A percentile compares a stretch with the other conserved stretches of the same genome.
Evolutionary conservation across 306 rosid species (phyloP).

Genomic region (Lathyrus tuberosus): DNA sequence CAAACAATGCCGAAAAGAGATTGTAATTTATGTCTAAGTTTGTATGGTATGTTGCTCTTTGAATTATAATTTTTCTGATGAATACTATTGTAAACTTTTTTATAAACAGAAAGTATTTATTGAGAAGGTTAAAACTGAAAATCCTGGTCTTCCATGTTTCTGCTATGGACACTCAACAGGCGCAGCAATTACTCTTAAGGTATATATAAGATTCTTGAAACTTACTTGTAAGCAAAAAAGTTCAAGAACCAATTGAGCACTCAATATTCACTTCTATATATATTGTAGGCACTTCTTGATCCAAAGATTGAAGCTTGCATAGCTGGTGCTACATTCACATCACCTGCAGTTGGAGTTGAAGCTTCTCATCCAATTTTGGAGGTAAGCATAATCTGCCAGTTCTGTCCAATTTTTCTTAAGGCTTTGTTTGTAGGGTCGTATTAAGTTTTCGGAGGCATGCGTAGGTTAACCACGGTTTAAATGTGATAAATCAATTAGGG

Average conservation of each 20-base stretch:
- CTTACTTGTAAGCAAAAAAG: not conserved
- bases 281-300: conserved; percentile 74
- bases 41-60: not conserved
- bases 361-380: conserved; percentile 70
- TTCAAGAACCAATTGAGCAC: conserved; percentile 1
- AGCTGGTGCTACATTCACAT: conserved; percentile 73
- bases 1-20: not conserved
- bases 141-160: conserved; percentile 77
- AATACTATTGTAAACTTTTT: not conserved
- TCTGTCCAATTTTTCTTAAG: not conserved
- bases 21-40: not conserved
- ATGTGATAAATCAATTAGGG: no score
- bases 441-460: no score
- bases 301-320: conserved; percentile 63
- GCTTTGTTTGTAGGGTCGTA: no score
- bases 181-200: conserved; percentile 88
- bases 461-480: no score
- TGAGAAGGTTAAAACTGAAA: conserved; percentile 71
- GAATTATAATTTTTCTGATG: conserved; percentile 16
- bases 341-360: conserved; percentile 94
- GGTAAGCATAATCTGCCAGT: conserved; percentile 50
- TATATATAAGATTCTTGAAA: conserved; percentile 39
- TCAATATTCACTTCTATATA: conserved; percentile 4
- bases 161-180: conserved; percentile 96
- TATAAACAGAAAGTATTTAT: conserved; percentile 67